Conservation (phyloP, 495 filamentous ascomycete genomes). For the Xylaria venustula region DNA sequence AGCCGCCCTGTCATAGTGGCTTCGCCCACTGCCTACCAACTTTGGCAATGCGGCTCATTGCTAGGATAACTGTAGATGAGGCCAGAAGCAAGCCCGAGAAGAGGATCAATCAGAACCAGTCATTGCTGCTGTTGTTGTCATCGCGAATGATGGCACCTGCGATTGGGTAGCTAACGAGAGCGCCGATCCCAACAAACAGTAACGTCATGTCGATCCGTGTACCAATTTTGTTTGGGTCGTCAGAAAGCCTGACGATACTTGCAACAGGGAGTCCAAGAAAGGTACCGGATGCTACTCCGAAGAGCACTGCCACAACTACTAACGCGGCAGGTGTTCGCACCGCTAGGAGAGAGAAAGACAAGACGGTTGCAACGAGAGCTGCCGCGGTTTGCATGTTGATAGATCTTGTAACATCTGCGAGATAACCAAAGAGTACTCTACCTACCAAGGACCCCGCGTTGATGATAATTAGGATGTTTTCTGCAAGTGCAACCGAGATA, state of each 20-base stretch:
- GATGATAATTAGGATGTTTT: constrained; percentile 43
- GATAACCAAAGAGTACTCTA: constrained; percentile 62
- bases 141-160: constrained; percentile 55
- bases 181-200: constrained; percentile 50
- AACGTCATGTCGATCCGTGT: constrained; percentile 70
- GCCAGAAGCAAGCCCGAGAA: constrained; percentile 5
- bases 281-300: constrained; percentile 68
- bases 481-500: constrained; percentile 50
- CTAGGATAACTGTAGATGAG: neutral
- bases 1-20: neutral
- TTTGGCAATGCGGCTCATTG: constrained; percentile 4
- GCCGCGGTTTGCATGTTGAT: constrained; percentile 43
- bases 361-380: constrained; percentile 42
- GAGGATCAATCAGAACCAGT: neutral
- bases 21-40: neutral
- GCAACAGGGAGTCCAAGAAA: constrained; percentile 63
- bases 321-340: constrained; percentile 47
- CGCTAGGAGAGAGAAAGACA: constrained; percentile 57
- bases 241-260: constrained; percentile 57
- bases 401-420: constrained; percentile 58
- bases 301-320: constrained; percentile 56
- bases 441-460: constrained; percentile 59
- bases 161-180: constrained; percentile 65
- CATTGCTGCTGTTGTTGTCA: neutral
- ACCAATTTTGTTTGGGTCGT: constrained; percentile 59